phyloP scores from a whole-genome alignment of 305 asterid species.

The Fraxinus paxiana region DNA sequence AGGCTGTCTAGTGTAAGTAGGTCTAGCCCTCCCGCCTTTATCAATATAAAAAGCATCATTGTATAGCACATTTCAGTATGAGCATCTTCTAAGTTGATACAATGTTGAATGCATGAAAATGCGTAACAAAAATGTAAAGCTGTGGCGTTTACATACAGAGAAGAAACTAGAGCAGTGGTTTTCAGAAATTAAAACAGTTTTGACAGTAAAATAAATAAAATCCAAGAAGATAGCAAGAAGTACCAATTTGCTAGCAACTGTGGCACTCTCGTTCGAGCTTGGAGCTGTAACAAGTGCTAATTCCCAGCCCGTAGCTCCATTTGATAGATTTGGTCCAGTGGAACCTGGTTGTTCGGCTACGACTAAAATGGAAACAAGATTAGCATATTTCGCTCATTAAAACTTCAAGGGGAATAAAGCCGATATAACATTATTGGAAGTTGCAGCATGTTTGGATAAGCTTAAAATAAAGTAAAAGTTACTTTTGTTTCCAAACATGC shows the following conservation, averaged over 20 bases:
- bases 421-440: neutral
- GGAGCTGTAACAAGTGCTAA: slow-evolving; percentile 85
- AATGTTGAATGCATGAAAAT: neutral
- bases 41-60: neutral
- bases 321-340: slow-evolving; percentile 39
- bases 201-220: neutral
- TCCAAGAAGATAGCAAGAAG: neutral
- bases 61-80: neutral
- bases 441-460: neutral
- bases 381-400: neutral
- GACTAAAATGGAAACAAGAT: slow-evolving; percentile 25
- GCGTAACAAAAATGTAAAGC: neutral
- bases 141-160: neutral
- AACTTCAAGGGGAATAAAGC: neutral
- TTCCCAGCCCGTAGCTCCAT: slow-evolving; percentile 85
- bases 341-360: slow-evolving; percentile 50
- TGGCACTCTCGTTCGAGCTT: slow-evolving; percentile 63
- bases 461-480: neutral
- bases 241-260: slow-evolving; percentile 79
- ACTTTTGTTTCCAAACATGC: neutral
- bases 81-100: neutral
- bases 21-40: slow-evolving; percentile 86
- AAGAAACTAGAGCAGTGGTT: neutral
- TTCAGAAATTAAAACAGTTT: neutral
- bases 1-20: slow-evolving; percentile 83